Percentiles rank a stretch among this genome's conserved stretches.
phyloP scores from a whole-genome alignment of 495 filamentous ascomycete species.

The Durotheca rogersii region DNA sequence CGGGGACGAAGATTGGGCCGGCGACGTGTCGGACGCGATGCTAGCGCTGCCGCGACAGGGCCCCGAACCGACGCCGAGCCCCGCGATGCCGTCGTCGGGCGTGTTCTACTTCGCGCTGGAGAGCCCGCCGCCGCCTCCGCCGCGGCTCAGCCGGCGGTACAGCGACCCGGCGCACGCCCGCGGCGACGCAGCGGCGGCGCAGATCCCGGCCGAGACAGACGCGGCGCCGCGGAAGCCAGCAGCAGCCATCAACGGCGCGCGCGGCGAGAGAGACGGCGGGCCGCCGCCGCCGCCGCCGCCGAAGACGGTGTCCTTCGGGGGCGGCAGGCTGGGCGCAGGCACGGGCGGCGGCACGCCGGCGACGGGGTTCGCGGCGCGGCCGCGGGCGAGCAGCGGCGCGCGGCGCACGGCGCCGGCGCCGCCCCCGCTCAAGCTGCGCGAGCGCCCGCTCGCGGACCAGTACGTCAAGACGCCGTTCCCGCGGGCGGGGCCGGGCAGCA shows the following conservation, averaged over 20 bases:
- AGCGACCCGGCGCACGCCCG: constrained; percentile 10
- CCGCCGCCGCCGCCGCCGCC: too few relatives aligned
- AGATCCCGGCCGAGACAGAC: too few relatives aligned
- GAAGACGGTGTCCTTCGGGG: constrained; percentile 11
- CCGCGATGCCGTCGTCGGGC: constrained; percentile 2
- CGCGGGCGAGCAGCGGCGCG: constrained; percentile 4
- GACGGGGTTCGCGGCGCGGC: constrained; percentile 8
- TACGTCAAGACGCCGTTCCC: constrained; percentile 33
- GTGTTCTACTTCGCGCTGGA: not conserved
- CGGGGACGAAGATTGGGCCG: not conserved
- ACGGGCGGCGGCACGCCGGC: not conserved
- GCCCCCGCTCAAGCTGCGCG: constrained; percentile 28
- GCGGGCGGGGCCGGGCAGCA: not conserved
- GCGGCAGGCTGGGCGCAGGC: too few relatives aligned
- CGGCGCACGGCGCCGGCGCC: constrained; percentile 8
- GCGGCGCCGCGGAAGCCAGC: too few relatives aligned
- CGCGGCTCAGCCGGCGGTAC: constrained; percentile 14
- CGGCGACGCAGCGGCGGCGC: not conserved
- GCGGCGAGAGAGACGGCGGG: too few relatives aligned
- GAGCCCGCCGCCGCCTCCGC: not conserved
- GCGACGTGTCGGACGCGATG: not conserved
- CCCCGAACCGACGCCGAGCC: not conserved
- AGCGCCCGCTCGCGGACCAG: constrained; percentile 13
- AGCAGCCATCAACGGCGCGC: too few relatives aligned
- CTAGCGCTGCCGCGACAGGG: not conserved